These are phyloP conservation scores for Rhodotorula sp. DNA, from an alignment of 1,284 basidiomycete genomes.

Conservation along the genomic window DNA sequence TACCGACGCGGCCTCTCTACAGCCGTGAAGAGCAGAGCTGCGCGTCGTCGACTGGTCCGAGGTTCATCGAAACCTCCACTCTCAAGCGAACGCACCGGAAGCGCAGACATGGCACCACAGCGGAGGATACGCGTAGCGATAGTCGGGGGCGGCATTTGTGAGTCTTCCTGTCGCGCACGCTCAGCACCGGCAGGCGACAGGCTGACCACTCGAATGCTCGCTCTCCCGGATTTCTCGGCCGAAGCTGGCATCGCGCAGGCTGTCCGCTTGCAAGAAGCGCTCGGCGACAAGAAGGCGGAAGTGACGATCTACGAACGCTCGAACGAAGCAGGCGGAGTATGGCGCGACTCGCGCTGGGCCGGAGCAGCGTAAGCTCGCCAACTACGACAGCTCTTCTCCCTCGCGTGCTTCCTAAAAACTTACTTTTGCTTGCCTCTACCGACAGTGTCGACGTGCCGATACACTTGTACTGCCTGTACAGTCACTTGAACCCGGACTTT, in stretches of 20 bases:
- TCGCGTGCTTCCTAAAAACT: neutral
- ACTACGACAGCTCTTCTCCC: too few relatives aligned
- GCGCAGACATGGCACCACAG: neutral
- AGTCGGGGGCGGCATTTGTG: constrained; percentile 21
- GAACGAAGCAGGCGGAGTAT: constrained; percentile 40
- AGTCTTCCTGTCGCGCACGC: neutral
- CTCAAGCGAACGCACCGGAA: too few relatives aligned
- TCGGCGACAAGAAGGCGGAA: constrained; percentile 34
- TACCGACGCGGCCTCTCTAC: too few relatives aligned
- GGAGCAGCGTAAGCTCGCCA: constrained; percentile 19
- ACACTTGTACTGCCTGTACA: constrained; percentile 43
- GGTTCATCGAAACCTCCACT: too few relatives aligned
- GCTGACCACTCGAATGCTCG: neutral
- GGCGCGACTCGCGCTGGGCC: constrained; percentile 43
- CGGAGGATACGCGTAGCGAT: constrained; percentile 4
- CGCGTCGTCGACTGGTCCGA: too few relatives aligned
- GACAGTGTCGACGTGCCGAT: constrained; percentile 44
- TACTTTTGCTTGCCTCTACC: too few relatives aligned
- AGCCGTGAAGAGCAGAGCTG: too few relatives aligned
- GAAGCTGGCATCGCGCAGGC: constrained; percentile 44
- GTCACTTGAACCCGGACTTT: constrained; percentile 35
- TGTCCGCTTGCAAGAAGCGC: constrained; percentile 37
- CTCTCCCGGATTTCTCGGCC: neutral
- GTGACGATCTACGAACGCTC: constrained; percentile 42
- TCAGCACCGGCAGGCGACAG: neutral